Evolutionary conservation across 2,329 filamentous ascomycete species (phyloP), one percentile per base, ranked within the genome.

Genomic region (Zasmidium angulare): DNA sequence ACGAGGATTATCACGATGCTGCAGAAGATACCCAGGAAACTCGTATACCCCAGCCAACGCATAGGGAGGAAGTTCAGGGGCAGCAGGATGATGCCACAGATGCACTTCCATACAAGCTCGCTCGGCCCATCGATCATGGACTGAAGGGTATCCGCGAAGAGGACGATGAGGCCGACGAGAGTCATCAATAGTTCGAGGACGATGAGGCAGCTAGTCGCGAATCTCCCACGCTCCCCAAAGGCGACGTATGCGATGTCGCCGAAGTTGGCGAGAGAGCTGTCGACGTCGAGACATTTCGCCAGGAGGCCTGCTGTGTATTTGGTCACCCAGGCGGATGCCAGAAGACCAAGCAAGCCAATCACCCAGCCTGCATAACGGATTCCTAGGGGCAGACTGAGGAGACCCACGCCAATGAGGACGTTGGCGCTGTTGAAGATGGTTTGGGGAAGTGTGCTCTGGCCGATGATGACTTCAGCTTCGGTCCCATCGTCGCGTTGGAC

Each of bases 371-470:
- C 24, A 29, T 50, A 50, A 7, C 21, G 17, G 12, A 50, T 24
- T 6, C 14, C 48, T 11, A 50, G 19, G 4, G 48, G 48, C 17
- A 50, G 19, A 22, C 6, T 11, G 7, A 50, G 20, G 17, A 50
- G 48, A 7, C 48, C 19, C 9, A 26, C 48, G 7, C 48, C 48
- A 14, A 50, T 29, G 11, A 50, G 24, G 7, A 50, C 48, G 19
- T 50, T 50, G 10, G 20, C 20, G 48, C 19, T 48, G 23, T 50
- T 50, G 48, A 50, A 50, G 19, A 50, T 50, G 12, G 48, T 50
- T 19, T 50, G 48, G 7, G 48, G 48, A n/a, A 50, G 48, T 4
- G 48, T 50, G 10, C 14, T n/a, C 21, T 50, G 21, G 9, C 48
- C 48, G 20, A 50, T 29, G 11, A 50, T 50, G 10, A 50, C 48